These are phyloP conservation scores for Fraxinus floribunda DNA, from an alignment of 305 asterid genomes.

Conservation along the genomic window DNA sequence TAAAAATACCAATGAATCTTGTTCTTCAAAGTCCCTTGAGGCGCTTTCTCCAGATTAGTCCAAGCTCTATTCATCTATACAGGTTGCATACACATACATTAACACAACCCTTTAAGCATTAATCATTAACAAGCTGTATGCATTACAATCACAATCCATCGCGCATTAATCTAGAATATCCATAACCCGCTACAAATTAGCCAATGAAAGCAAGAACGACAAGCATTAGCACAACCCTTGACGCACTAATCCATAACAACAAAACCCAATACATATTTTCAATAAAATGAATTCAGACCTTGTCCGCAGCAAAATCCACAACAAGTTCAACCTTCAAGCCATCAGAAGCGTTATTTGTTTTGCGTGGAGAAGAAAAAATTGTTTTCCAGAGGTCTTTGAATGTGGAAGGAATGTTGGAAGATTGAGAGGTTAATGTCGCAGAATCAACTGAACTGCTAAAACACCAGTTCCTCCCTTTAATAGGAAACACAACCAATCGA, in stretches of 20 bases:
- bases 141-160: background rate
- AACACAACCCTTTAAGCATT: slow-evolving; percentile 13
- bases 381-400: slow-evolving; percentile 58
- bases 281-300: slow-evolving; percentile 38
- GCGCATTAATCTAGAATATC: slow-evolving; percentile 1
- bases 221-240: background rate
- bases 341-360: slow-evolving; percentile 14
- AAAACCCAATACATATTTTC: slow-evolving; percentile 11
- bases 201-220: background rate
- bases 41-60: slow-evolving; percentile 85
- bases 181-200: background rate
- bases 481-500: slow-evolving; percentile 77
- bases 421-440: slow-evolving; percentile 37
- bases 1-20: slow-evolving; percentile 72
- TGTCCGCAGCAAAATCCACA: slow-evolving; percentile 71
- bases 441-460: slow-evolving; percentile 74
- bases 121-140: background rate
- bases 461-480: slow-evolving; percentile 91
- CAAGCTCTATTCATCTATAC: slow-evolving; percentile 83
- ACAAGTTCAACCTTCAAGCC: slow-evolving; percentile 56
- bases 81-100: slow-evolving; percentile 22
- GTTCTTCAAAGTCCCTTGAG: slow-evolving; percentile 71
- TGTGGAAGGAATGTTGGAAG: slow-evolving; percentile 68
- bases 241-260: background rate
- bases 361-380: slow-evolving; percentile 35